Evolutionary conservation across 805 yeast genomes (phyloP).

Genomic region (Wickerhamomyces rabaulensis): DNA sequence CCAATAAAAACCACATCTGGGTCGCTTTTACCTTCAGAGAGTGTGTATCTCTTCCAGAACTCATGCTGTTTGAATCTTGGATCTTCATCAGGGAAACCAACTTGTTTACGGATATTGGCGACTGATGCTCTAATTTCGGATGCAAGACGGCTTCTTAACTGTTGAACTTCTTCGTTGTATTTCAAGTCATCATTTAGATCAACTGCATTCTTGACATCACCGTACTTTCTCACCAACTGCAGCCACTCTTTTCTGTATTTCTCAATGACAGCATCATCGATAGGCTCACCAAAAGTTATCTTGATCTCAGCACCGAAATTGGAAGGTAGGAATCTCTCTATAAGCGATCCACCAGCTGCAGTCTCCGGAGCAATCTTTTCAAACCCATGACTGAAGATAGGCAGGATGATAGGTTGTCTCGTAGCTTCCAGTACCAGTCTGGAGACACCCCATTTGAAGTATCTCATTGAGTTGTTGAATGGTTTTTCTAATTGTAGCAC

Average conservation of each 20-base stretch:
- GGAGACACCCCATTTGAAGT: constrained; percentile 93
- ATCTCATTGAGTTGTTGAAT: constrained; percentile 80
- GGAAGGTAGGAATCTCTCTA: constrained; percentile 55
- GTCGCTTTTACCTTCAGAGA: constrained; percentile 59
- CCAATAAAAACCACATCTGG: constrained; percentile 72
- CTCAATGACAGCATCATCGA: constrained; percentile 56
- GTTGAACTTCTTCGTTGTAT: constrained; percentile 57
- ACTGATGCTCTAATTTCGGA: constrained; percentile 62
- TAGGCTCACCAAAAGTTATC: constrained; percentile 66
- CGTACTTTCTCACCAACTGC: constrained; percentile 47
- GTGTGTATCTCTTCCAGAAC: constrained; percentile 73
- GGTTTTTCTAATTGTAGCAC: constrained; percentile 84
- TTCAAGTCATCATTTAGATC: constrained; percentile 61
- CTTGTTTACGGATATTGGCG: constrained; percentile 35
- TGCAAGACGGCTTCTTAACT: constrained; percentile 68
- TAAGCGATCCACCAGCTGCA: constrained; percentile 37
- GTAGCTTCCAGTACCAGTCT: constrained; percentile 79
- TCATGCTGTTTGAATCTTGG: constrained; percentile 57
- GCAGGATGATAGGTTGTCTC: constrained; percentile 79
- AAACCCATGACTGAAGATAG: constrained; percentile 81
- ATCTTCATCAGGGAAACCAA: constrained; percentile 57
- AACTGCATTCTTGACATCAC: constrained; percentile 42
- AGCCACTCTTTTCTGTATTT: constrained; percentile 69
- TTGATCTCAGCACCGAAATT: constrained; percentile 63
- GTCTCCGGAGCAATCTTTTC: constrained; percentile 82